Base-by-base conservation (phyloP, 2,329 filamentous ascomycete genomes). In the Pseudonectria foliicola region DNA sequence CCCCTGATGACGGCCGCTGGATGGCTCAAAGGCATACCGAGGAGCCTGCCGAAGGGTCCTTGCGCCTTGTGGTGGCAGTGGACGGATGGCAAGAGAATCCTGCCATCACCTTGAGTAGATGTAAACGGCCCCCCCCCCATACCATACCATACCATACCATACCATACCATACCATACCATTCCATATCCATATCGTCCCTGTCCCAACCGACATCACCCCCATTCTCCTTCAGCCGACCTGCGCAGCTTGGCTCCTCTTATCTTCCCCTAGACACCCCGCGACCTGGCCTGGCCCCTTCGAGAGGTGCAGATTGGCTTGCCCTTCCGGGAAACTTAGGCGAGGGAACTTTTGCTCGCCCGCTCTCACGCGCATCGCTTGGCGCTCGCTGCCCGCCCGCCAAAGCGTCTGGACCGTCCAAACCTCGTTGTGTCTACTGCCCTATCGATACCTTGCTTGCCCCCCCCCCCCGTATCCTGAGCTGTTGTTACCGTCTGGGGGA, bases 261-360 rank as follows among this genome's bases (percentile, higher is more conserved):
- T 52, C 50, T 50, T 42, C 37, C 42, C 46, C 43, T 40, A 33
- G 38, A 49, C 41, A 46, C 43, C 47, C 49, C 48, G 41, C 42
- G 46, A 37, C 30, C 36, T 34, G 35, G 37, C 43, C 39, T 30
- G 51, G 47, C 41, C 47, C 47, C 49, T 35, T 45, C 39, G 27
- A 49, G 46, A 52, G 44, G 44, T n/a, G 45, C 39, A 53, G 49
- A 52, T 54, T 54, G 48, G 56, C 49, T 57, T 60, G 50, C 57
- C 60, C 46, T 53, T 53, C 49, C 48, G 35, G 55, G 55, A 48
- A 57, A 56, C 33, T 49, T 60, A 55, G 52, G 52, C 58, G 52
- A 61, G 43, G 59, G 58, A 58, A 62, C 60, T 63, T 62, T 62
- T 62, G 60, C 57, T 56, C 52, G 52, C 52, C 49, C 45, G 51